Conservation (phyloP, 2,329 filamentous ascomycete species). For the Aspergillus persii region DNA sequence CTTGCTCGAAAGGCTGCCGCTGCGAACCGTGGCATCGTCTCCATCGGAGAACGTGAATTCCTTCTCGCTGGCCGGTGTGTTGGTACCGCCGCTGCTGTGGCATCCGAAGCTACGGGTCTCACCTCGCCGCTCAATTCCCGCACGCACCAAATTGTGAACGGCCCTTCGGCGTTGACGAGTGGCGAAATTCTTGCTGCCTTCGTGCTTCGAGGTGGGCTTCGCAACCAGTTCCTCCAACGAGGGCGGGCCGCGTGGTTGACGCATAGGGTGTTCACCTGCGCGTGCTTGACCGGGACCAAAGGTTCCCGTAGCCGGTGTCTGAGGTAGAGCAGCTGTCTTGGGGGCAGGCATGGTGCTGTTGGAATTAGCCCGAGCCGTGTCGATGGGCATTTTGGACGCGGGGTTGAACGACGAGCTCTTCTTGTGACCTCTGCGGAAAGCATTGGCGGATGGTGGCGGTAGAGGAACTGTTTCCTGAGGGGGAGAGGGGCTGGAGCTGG, state of each 20-base stretch:
- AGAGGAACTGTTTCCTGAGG: conserved; percentile 69
- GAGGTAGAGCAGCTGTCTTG: conserved; percentile 76
- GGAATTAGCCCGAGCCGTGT: conserved; percentile 54
- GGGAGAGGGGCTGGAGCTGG: conserved; percentile 64
- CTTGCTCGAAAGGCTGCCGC: conserved; percentile 77
- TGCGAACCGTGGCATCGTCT: conserved; percentile 72
- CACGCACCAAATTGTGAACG: conserved; percentile 85
- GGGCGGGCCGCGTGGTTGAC: conserved; percentile 90
- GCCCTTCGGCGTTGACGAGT: conserved; percentile 88
- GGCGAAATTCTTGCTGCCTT: conserved; percentile 96
- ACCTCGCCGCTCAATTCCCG: conserved; percentile 79
- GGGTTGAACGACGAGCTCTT: conserved; percentile 74
- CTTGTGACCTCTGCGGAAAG: conserved; percentile 91
- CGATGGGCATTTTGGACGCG: conserved; percentile 44
- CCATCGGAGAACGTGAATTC: conserved; percentile 69
- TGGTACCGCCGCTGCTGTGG: conserved; percentile 65
- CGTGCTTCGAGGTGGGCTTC: conserved; percentile 87
- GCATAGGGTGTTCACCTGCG: conserved; percentile 88
- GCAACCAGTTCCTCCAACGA: conserved; percentile 84
- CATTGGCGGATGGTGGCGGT: conserved; percentile 83
- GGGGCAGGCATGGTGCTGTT: conserved; percentile 58
- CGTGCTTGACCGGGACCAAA: conserved; percentile 92
- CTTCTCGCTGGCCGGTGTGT: conserved; percentile 85
- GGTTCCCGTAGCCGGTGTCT: conserved; percentile 75
- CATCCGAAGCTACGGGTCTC: conserved; percentile 67